Conservation (phyloP, 2,329 filamentous ascomycete genomes). For the Magnaporthiopsis incrustans region DNA sequence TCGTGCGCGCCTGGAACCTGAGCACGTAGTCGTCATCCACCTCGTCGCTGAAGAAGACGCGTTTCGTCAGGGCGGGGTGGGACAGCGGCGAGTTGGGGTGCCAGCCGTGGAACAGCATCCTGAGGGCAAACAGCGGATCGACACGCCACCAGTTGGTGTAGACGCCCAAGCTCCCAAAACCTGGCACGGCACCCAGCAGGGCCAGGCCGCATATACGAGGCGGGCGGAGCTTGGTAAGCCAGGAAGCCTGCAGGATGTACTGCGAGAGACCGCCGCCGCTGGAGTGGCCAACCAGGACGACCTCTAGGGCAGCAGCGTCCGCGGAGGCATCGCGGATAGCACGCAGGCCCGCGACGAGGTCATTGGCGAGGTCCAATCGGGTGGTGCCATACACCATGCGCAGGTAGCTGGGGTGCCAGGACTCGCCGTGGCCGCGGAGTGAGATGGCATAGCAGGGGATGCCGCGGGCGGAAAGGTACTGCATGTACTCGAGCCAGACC, state of each 20-base stretch:
- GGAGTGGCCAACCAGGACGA: constrained; percentile 42
- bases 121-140: constrained; percentile 39
- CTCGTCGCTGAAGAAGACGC: constrained; percentile 40
- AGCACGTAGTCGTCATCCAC: constrained; percentile 31
- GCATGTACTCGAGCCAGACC: constrained; percentile 45
- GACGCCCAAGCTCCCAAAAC: constrained; percentile 32
- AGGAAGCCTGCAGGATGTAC: constrained; percentile 30
- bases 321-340: constrained; percentile 20
- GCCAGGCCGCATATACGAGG: constrained; percentile 35
- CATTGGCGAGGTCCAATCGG: constrained; percentile 31
- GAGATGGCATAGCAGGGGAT: constrained; percentile 45
- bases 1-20: constrained; percentile 33
- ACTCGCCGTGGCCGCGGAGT: constrained; percentile 43
- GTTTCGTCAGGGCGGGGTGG: constrained; percentile 37
- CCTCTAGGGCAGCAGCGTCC: constrained; percentile 25
- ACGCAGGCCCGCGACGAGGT: constrained; percentile 27
- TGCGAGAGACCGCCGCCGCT: constrained; percentile 43
- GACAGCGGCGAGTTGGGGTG: constrained; percentile 45
- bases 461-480: constrained; percentile 33
- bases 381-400: constrained; percentile 39
- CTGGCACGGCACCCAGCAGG: constrained; percentile 38
- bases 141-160: constrained; percentile 37
- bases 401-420: constrained; percentile 41
- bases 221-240: constrained; percentile 18
- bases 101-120: constrained; percentile 36